Percentiles rank a stretch among this genome's conserved stretches.
These are phyloP conservation scores for Cutaneotrichosporon cutaneum DNA, from an alignment of 1,284 basidiomycete species.

Conservation along the genomic window DNA sequence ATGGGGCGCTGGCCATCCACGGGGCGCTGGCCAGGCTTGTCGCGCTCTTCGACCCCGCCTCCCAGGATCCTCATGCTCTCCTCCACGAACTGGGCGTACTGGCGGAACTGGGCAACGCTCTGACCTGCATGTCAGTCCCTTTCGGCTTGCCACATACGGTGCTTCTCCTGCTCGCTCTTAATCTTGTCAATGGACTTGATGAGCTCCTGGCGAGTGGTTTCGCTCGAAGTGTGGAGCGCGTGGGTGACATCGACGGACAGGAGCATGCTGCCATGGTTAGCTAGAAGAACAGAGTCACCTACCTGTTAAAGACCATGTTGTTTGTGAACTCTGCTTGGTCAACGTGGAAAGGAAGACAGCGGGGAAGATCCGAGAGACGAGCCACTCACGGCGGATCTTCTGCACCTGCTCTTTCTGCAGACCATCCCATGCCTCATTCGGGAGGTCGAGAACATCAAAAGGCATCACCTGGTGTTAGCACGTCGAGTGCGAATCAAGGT, in stretches of 20 bases:
- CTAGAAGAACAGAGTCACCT: background rate
- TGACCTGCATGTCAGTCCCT: slow-evolving; percentile 7
- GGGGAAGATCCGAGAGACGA: background rate
- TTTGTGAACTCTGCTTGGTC: slow-evolving; percentile 11
- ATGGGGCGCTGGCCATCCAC: too few species aligned
- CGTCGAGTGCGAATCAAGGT: background rate
- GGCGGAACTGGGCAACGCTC: background rate
- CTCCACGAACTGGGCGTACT: background rate
- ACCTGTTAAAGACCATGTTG: slow-evolving; percentile 7
- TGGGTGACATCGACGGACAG: slow-evolving; percentile 24
- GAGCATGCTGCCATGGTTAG: slow-evolving; percentile 6
- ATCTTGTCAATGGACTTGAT: slow-evolving; percentile 28
- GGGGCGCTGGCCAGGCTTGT: background rate
- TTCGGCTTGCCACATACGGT: slow-evolving; percentile 28
- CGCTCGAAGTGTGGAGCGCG: slow-evolving; percentile 25
- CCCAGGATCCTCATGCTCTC: background rate
- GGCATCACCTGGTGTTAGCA: slow-evolving; percentile 20
- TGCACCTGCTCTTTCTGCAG: slow-evolving; percentile 29
- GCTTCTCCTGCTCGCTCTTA: slow-evolving; percentile 31
- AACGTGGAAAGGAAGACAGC: background rate
- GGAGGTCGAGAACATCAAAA: slow-evolving; percentile 22
- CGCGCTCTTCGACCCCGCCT: background rate
- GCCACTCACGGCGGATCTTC: slow-evolving; percentile 29
- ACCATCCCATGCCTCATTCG: slow-evolving; percentile 34
- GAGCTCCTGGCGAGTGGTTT: slow-evolving; percentile 20